These are phyloP conservation scores for Penicillium sp. DNA, from an alignment of 2,329 filamentous ascomycete species.

Conservation along the genomic window DNA sequence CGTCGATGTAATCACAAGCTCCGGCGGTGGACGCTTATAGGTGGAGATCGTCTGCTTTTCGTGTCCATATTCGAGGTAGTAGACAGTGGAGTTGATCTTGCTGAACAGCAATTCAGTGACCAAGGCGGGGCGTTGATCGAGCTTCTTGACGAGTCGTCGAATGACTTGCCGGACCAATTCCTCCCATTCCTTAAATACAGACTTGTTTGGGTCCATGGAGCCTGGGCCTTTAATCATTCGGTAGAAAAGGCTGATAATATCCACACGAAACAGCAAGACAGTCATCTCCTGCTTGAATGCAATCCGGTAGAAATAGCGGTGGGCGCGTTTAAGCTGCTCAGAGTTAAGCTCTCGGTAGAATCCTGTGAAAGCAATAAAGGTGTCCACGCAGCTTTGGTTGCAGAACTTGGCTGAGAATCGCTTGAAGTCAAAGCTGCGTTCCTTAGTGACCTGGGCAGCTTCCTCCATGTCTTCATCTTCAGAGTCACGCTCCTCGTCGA, in stretches of 20 bases:
- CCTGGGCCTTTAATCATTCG: conserved; percentile 85
- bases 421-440: conserved; percentile 89
- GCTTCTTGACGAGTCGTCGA: conserved; percentile 69
- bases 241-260: conserved; percentile 80
- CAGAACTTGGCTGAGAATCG: conserved; percentile 73
- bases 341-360: conserved; percentile 73
- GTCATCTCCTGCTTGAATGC: conserved; percentile 91
- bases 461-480: conserved; percentile 66
- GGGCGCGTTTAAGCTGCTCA: conserved; percentile 77
- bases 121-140: conserved; percentile 74
- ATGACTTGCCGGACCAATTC: conserved; percentile 78
- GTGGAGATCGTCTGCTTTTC: conserved; percentile 64
- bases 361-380: conserved; percentile 69
- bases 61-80: conserved; percentile 82
- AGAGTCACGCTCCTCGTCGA: conserved; percentile 50
- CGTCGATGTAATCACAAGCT: conserved; percentile 70
- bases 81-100: conserved; percentile 72
- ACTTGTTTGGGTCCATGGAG: conserved; percentile 57
- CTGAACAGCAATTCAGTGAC: conserved; percentile 90
- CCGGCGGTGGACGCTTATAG: conserved; percentile 63
- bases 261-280: conserved; percentile 78
- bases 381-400: conserved; percentile 76
- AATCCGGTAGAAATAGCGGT: conserved; percentile 86
- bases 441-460: conserved; percentile 62
- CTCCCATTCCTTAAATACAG: conserved; percentile 80